Evolutionary conservation across 805 yeast genomes (phyloP).

Genomic region (Isabelozyma rhagii): DNA sequence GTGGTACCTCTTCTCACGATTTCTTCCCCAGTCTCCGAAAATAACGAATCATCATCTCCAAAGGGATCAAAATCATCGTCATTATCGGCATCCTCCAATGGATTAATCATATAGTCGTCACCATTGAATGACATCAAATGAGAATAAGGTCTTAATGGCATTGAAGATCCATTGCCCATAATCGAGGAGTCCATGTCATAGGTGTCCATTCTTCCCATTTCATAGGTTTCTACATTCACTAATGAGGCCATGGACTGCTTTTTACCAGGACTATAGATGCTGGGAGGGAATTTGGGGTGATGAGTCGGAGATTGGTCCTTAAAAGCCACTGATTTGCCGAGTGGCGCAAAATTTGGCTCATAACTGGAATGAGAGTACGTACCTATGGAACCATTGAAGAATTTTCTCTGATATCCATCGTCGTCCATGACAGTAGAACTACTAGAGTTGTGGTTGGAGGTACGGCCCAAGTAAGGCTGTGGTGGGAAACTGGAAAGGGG

Average conservation of each 20-base stretch:
- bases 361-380: not conserved
- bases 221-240: constrained; percentile 11
- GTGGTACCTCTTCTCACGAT: constrained; percentile 29
- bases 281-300: constrained; percentile 27
- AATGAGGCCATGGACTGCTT: constrained; percentile 7
- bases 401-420: not conserved
- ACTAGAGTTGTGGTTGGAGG: not conserved
- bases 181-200: constrained; percentile 1
- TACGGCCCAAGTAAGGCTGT: not conserved
- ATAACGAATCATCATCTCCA: constrained; percentile 43
- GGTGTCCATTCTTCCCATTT: constrained; percentile 15
- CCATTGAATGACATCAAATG: constrained; percentile 25
- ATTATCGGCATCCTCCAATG: constrained; percentile 37
- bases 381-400: not conserved
- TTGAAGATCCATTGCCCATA: not conserved
- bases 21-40: constrained; percentile 40
- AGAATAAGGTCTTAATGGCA: constrained; percentile 18
- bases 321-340: constrained; percentile 27
- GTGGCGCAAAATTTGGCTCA: not conserved
- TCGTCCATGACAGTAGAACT: not conserved
- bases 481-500: not conserved
- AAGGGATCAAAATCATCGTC: constrained; percentile 38
- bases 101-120: constrained; percentile 38
- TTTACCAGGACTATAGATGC: constrained; percentile 23
- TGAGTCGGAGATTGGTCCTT: constrained; percentile 15